Base-by-base conservation (phyloP, 2,329 filamentous ascomycete species). In the Colletotrichum sp. region DNA sequence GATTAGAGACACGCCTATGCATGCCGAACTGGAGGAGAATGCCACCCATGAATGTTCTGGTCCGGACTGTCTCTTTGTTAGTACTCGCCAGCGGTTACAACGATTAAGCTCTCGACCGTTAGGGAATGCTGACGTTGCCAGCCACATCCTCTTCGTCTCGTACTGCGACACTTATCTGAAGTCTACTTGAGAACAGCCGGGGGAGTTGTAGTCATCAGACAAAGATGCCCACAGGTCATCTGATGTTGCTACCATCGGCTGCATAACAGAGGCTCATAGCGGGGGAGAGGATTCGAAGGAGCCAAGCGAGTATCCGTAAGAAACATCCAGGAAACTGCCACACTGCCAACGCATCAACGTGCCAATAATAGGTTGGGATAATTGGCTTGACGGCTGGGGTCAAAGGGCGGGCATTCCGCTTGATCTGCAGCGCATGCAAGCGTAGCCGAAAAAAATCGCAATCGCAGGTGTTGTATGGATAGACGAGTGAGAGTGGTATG, bases 331-430 rank as follows among this genome's bases (percentile, higher is more conserved):
- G n/a, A 55, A 21, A 67, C 26, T 48, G 58, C 58, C 34, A 60
- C 28, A 66, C n/a, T 16, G 64, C 73, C 73, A 64, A 48, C 70
- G 69, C 73, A 74, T 75, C 73, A 75, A 68, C 55, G 58, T 28
- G 52, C 34, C 43, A 70, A 63, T 26, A 69, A 30, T 16, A 34
- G 58, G 32, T 15, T 60, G 26, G 34, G 16, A 36, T 43, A 70
- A 58, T 55, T 34, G 21, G 26, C 32, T 32, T 24, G n/a, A 74
- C 30, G 72, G 72, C 52, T 73, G 73, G 70, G 55, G 38, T 64
- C 64, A 57, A 36, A 71, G 24, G 55, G 60, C 70, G 28, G 70
- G 70, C 73, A 75, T 38, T 52, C 58, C 63, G 63, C 69, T 68
- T 67, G 69, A 75, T 68, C 70, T 63, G 65, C 73, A 68, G 57